These are phyloP conservation scores for Phytophthora melonis DNA, from an alignment of 352 stramenopile genomes.

Conservation along the genomic window DNA sequence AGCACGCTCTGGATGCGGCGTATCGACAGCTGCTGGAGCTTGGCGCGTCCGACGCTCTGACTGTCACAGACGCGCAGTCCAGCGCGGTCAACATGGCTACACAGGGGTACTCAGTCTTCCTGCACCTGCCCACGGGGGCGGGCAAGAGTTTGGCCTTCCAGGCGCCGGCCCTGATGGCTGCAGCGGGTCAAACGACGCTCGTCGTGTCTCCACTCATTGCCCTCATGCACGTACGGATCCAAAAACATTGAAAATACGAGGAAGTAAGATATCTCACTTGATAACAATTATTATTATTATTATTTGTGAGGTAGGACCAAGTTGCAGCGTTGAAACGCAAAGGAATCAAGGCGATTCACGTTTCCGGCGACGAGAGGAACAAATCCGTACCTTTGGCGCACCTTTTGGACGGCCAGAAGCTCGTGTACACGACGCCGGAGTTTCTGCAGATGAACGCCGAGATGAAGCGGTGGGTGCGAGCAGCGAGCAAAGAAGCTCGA, in stretches of 20 bases:
- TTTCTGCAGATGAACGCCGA: slow-evolving; percentile 73
- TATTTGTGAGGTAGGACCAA: slow-evolving; percentile 60
- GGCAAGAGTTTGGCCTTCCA: slow-evolving; percentile 89
- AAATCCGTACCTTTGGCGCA: slow-evolving; percentile 40
- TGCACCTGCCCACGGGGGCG: slow-evolving; percentile 78
- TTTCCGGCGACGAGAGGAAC: slow-evolving; percentile 48
- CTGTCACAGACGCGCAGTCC: slow-evolving; percentile 53
- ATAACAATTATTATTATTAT: slow-evolving; percentile 1
- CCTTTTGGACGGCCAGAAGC: slow-evolving; percentile 48
- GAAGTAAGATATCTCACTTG: neutral
- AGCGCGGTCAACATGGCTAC: slow-evolving; percentile 52
- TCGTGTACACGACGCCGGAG: slow-evolving; percentile 88
- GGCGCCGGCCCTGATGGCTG: slow-evolving; percentile 62
- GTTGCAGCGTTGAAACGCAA: slow-evolving; percentile 68
- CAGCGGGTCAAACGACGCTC: slow-evolving; percentile 53
- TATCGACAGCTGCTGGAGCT: slow-evolving; percentile 56
- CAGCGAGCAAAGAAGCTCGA: slow-evolving; percentile 25
- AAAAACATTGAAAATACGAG: neutral
- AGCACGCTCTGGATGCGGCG: slow-evolving; percentile 31
- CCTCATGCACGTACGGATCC: slow-evolving; percentile 71
- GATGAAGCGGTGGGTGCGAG: slow-evolving; percentile 58
- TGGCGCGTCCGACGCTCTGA: slow-evolving; percentile 23
- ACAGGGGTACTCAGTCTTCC: slow-evolving; percentile 71
- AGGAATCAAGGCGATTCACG: slow-evolving; percentile 57
- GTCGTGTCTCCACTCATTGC: slow-evolving; percentile 81